These are phyloP conservation scores for Penicillium polonicum DNA, from an alignment of 2,329 filamentous ascomycete species.

Conservation along the genomic window DNA sequence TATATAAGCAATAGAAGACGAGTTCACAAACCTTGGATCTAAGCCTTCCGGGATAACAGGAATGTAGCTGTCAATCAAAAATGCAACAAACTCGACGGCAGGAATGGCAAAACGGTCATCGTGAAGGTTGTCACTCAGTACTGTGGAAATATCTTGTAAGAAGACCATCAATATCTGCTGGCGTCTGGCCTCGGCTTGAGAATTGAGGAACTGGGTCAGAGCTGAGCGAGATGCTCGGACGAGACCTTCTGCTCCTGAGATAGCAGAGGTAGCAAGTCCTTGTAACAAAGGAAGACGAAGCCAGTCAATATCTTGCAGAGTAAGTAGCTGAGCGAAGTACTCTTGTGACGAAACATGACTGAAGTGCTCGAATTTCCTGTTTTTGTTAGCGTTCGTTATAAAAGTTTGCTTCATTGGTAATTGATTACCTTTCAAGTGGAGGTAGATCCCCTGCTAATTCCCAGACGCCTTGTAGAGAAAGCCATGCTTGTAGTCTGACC, in stretches of 20 bases:
- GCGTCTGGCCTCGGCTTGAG: slow-evolving; percentile 28
- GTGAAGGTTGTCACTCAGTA: slow-evolving; percentile 54
- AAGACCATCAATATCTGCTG: slow-evolving; percentile 45
- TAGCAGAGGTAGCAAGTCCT: slow-evolving; percentile 47
- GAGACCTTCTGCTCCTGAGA: slow-evolving; percentile 46
- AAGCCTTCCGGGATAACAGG: slow-evolving; percentile 44
- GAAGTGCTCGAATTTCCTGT: slow-evolving; percentile 44
- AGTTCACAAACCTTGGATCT: slow-evolving; percentile 35
- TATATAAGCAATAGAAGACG: background rate
- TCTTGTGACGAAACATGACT: slow-evolving; percentile 45
- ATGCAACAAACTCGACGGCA: slow-evolving; percentile 72
- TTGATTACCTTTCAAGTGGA: slow-evolving; percentile 44
- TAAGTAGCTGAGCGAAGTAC: slow-evolving; percentile 46
- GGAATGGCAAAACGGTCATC: slow-evolving; percentile 73
- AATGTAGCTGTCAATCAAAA: slow-evolving; percentile 66
- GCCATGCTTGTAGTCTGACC: slow-evolving; percentile 61
- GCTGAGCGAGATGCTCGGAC: slow-evolving; percentile 45
- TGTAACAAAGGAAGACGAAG: slow-evolving; percentile 41
- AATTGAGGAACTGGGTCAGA: slow-evolving; percentile 38
- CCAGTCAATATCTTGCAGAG: slow-evolving; percentile 38
- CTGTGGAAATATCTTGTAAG: slow-evolving; percentile 53
- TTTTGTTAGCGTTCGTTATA: slow-evolving; percentile 15
- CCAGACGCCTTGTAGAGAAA: slow-evolving; percentile 45
- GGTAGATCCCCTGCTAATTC: slow-evolving; percentile 34
- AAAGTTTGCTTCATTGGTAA: background rate